phyloP scores from a whole-genome alignment of 495 filamentous ascomycete genomes.

The Penicillium crystallinum region DNA sequence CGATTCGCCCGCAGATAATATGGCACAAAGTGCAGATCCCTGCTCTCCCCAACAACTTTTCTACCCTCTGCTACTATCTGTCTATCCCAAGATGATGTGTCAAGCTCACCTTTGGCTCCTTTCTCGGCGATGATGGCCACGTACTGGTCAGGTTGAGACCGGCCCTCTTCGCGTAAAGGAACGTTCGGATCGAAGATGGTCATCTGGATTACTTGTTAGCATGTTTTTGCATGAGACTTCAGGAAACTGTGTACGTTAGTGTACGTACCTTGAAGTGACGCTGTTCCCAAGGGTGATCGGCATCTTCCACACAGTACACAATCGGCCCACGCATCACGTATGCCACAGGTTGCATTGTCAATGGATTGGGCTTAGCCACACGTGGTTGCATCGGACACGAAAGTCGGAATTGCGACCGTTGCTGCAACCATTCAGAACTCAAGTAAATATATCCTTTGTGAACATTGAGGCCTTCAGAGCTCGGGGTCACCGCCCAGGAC shows the following conservation, averaged over 20 bases:
- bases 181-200: conserved; percentile 18
- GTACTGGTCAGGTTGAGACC: conserved; percentile 18
- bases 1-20: conserved; percentile 50
- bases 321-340: conserved; percentile 51
- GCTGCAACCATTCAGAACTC: conserved; percentile 29
- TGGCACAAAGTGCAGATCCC: conserved; percentile 42
- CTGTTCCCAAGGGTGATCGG: conserved; percentile 52
- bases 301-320: conserved; percentile 54
- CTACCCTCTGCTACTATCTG: conserved; percentile 15
- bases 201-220: conserved; percentile 4
- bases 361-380: conserved; percentile 45
- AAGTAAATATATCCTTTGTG: conserved; percentile 47
- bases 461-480: conserved; percentile 14
- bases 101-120: conserved; percentile 28
- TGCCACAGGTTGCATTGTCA: conserved; percentile 45
- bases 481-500: conserved; percentile 32
- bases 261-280: conserved; percentile 56
- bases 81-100: conserved; percentile 24
- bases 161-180: conserved; percentile 15
- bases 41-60: conserved; percentile 11
- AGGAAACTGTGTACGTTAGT: background rate
- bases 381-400: conserved; percentile 41
- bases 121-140: conserved; percentile 33
- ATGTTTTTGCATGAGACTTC: background rate
- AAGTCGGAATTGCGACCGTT: conserved; percentile 29